Percentiles rank a stretch among this genome's conserved stretches.
These are phyloP conservation scores for Rhizophlyctis rosea DNA, from an alignment of 192 early-diverging fungal genomes.

Conservation along the genomic window DNA sequence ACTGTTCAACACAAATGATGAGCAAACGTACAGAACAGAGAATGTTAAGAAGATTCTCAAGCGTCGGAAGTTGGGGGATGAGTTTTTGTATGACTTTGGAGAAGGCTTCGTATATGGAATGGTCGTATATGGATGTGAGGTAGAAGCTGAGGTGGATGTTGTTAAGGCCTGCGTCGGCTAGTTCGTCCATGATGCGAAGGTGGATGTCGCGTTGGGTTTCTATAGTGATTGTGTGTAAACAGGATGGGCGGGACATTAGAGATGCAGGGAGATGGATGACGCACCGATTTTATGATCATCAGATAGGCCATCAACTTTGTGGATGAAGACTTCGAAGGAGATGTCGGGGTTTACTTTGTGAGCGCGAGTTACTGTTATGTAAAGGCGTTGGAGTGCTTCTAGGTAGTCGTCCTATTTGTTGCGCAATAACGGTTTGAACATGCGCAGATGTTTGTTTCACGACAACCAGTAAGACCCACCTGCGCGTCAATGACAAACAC, in stretches of 20 bases:
- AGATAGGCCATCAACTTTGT: slow-evolving; percentile 94
- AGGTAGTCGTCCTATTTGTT: slow-evolving; percentile 71
- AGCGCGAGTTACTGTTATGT: slow-evolving; percentile 68
- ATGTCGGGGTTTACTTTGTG: slow-evolving; percentile 79
- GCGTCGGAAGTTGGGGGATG: slow-evolving; percentile 76
- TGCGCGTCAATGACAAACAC: slow-evolving; percentile 97
- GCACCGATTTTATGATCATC: slow-evolving; percentile 93
- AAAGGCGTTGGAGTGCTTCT: slow-evolving; percentile 71
- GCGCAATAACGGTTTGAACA: neutral
- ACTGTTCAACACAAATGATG: neutral
- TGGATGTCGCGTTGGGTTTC: slow-evolving; percentile 95
- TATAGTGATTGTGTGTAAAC: slow-evolving; percentile 14
- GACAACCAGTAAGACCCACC: slow-evolving; percentile 24
- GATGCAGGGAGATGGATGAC: slow-evolving; percentile 1
- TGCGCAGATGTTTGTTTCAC: neutral
- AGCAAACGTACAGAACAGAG: slow-evolving; percentile 75
- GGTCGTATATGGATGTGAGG: slow-evolving; percentile 91
- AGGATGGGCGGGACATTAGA: neutral
- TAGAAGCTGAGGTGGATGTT: slow-evolving; percentile 77
- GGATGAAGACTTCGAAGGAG: slow-evolving; percentile 90
- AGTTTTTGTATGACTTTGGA: slow-evolving; percentile 91
- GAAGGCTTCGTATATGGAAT: slow-evolving; percentile 92
- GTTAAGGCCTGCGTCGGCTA: slow-evolving; percentile 72
- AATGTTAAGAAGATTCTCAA: slow-evolving; percentile 85
- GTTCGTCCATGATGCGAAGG: slow-evolving; percentile 82